Percentiles rank a stretch among this genome's conserved stretches.
These are phyloP conservation scores for Vitellaria paradoxa DNA, from an alignment of 179 eudicot genomes.

Conservation along the genomic window DNA sequence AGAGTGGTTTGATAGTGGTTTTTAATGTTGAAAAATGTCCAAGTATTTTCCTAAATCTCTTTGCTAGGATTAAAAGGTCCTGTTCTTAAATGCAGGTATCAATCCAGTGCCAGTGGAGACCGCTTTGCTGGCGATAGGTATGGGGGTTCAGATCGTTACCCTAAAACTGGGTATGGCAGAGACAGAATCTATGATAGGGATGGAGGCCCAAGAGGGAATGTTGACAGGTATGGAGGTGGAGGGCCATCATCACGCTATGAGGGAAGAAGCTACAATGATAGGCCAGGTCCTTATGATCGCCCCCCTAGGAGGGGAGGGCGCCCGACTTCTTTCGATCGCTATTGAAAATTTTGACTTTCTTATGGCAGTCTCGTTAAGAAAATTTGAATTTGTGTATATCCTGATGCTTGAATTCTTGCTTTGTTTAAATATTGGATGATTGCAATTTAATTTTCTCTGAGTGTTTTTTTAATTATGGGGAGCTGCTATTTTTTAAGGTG, in stretches of 20 bases:
- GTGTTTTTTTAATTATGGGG: background rate
- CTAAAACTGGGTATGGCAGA: slow-evolving; percentile 47
- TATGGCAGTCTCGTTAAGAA: background rate
- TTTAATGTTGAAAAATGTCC: background rate
- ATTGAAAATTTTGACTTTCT: slow-evolving; percentile 17
- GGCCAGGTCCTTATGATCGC: slow-evolving; percentile 63
- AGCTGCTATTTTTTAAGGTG: background rate
- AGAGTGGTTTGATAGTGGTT: background rate
- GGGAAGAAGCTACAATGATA: slow-evolving; percentile 44
- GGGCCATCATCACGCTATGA: slow-evolving; percentile 34
- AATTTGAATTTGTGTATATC: background rate
- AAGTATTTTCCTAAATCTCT: background rate
- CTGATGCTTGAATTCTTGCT: background rate
- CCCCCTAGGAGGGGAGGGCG: slow-evolving; percentile 61
- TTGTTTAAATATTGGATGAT: background rate
- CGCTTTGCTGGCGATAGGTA: slow-evolving; percentile 50
- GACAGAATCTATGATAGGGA: slow-evolving; percentile 50
- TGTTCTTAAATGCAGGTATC: slow-evolving; percentile 33
- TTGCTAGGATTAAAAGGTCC: background rate
- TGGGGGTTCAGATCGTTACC: slow-evolving; percentile 46
- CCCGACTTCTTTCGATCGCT: slow-evolving; percentile 53
- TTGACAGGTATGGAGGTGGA: slow-evolving; percentile 34
- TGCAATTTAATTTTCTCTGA: background rate
- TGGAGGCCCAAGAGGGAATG: slow-evolving; percentile 33
- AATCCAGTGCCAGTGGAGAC: slow-evolving; percentile 41